phyloP scores from a whole-genome alignment of 2,329 filamentous ascomycete genomes.

The Calcarisporium arbuscula region DNA sequence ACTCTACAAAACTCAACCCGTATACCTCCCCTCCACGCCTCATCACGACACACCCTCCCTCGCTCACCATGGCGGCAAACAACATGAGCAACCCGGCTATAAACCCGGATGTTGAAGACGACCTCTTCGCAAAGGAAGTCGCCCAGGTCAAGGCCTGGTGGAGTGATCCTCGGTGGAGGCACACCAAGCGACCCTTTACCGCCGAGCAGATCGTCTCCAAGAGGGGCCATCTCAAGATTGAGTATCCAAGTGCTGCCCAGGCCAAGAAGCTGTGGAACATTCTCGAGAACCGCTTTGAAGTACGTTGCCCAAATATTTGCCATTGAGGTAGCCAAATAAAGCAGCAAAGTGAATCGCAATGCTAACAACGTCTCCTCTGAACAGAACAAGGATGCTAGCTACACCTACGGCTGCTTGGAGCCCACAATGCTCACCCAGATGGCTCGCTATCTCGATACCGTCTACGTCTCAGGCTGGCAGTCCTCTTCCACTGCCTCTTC shows the following conservation, averaged over 20 bases:
- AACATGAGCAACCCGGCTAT: slow-evolving; percentile 56
- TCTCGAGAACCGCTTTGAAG: slow-evolving; percentile 79
- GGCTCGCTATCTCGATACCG: slow-evolving; percentile 97
- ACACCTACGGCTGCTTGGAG: slow-evolving; percentile 94
- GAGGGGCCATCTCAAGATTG: slow-evolving; percentile 81
- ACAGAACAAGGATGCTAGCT: slow-evolving; percentile 78
- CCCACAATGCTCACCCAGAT: slow-evolving; percentile 99
- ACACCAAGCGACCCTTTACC: slow-evolving; percentile 88
- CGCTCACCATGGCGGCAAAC: slow-evolving; percentile 48
- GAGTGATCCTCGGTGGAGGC: slow-evolving; percentile 83
- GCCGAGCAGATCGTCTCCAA: slow-evolving; percentile 97
- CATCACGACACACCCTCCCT: slow-evolving; percentile 7
- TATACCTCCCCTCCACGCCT: neutral
- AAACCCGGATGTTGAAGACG: slow-evolving; percentile 51
- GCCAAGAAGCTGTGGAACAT: slow-evolving; percentile 94
- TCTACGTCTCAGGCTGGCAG: slow-evolving; percentile 99
- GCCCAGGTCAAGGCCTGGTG: slow-evolving; percentile 91
- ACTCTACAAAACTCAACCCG: too few species aligned
- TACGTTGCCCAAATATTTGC: slow-evolving; percentile 30
- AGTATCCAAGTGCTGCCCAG: slow-evolving; percentile 84
- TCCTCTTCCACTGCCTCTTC: slow-evolving; percentile 93
- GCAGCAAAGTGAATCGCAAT: slow-evolving; percentile 1
- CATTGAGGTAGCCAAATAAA: neutral
- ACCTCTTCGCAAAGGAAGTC: slow-evolving; percentile 75
- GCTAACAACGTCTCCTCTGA: neutral